phyloP scores from a whole-genome alignment of 2,329 filamentous ascomycete species.

The Colletotrichum nymphaeae region DNA sequence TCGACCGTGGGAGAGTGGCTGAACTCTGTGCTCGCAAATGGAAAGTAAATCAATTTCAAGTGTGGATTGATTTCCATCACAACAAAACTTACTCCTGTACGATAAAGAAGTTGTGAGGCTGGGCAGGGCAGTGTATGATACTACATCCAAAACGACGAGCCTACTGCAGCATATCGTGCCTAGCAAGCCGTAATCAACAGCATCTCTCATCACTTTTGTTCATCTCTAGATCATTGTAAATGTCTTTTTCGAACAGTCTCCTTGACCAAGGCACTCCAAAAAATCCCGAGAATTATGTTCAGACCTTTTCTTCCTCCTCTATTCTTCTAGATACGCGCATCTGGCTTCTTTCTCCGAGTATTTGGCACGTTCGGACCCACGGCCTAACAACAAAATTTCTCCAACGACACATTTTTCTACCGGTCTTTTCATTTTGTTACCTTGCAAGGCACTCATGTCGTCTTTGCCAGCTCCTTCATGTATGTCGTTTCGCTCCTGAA shows the following conservation, averaged over 20 bases:
- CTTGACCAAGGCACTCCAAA: too few relatives aligned
- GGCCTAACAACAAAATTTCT: too few relatives aligned
- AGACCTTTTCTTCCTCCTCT: too few relatives aligned
- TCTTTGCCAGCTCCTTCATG: too few relatives aligned
- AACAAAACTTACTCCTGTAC: background rate
- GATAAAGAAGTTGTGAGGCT: background rate
- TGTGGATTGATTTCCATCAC: background rate
- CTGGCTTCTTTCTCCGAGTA: too few relatives aligned
- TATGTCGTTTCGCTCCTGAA: too few relatives aligned
- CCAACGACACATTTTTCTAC: too few relatives aligned
- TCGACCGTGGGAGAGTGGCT: conserved; percentile 29
- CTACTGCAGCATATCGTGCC: background rate
- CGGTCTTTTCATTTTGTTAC: too few relatives aligned
- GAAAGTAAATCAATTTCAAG: background rate
- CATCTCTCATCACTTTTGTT: background rate
- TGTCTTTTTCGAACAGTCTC: background rate
- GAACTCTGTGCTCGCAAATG: conserved; percentile 18
- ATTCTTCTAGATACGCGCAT: too few relatives aligned
- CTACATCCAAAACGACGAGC: background rate
- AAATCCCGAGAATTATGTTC: too few relatives aligned
- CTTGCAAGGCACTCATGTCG: too few relatives aligned
- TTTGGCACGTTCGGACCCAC: too few relatives aligned
- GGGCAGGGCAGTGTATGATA: background rate
- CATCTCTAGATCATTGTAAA: background rate
- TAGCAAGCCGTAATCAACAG: background rate